These are phyloP conservation scores for Melampsora abietis-canadensis DNA, from an alignment of 1,284 basidiomycete species.

Conservation along the genomic window DNA sequence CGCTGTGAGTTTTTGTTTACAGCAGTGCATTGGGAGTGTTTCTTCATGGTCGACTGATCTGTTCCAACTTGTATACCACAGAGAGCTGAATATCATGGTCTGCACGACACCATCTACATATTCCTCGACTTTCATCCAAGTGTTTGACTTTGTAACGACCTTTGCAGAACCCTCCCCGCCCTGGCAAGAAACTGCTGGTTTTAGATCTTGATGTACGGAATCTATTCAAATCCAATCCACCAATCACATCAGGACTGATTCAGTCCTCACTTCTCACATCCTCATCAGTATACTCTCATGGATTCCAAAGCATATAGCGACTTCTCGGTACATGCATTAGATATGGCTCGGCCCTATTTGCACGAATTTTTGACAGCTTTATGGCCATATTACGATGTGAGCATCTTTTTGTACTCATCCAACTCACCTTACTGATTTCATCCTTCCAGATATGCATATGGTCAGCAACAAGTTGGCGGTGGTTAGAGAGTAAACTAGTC, in stretches of 20 bases:
- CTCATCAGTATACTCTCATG: constrained; percentile 39
- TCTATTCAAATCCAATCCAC: constrained; percentile 44
- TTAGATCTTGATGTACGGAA: constrained; percentile 84
- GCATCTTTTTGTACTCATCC: constrained; percentile 61
- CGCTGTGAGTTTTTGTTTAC: constrained; percentile 17
- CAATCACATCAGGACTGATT: background rate
- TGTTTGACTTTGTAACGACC: background rate
- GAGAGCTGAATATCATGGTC: constrained; percentile 66
- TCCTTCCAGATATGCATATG: constrained; percentile 52
- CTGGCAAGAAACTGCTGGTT: constrained; percentile 74
- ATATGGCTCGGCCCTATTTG: constrained; percentile 55
- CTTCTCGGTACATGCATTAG: constrained; percentile 35
- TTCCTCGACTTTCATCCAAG: background rate
- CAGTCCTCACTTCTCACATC: background rate
- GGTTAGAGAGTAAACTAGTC: constrained; percentile 84
- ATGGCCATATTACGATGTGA: constrained; percentile 52
- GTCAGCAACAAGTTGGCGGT: constrained; percentile 78
- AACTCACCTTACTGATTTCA: constrained; percentile 67
- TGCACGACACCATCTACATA: constrained; percentile 4
- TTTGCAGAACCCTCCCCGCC: constrained; percentile 54
- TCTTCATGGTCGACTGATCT: background rate
- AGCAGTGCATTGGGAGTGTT: background rate
- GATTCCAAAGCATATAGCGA: constrained; percentile 43
- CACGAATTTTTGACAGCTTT: constrained; percentile 65
- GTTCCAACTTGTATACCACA: background rate